Conservation (phyloP, 495 filamentous ascomycete genomes). For the Neurospora tetrasperma region DNA sequence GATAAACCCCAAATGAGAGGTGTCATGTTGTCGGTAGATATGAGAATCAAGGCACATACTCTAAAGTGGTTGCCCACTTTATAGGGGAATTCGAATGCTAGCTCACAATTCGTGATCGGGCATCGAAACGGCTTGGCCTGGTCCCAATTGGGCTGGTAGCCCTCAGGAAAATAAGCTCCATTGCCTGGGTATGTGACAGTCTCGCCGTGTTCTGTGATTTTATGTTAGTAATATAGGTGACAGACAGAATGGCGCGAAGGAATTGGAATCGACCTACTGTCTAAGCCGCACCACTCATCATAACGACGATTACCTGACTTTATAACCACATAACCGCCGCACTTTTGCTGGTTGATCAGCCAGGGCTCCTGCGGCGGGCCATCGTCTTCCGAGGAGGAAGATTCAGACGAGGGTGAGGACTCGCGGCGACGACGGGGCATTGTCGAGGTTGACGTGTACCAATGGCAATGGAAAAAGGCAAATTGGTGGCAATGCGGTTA, state of each 20-base stretch:
- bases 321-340: not conserved
- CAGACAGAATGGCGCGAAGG: not conserved
- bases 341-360: not conserved
- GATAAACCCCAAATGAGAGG: not conserved
- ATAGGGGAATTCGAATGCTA: not conserved
- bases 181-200: not conserved
- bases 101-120: not conserved
- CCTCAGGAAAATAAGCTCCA: not conserved
- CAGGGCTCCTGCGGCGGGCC: not conserved
- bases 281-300: not conserved
- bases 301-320: not conserved
- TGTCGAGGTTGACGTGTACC: not conserved
- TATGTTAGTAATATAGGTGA: not conserved
- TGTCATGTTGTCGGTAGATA: no score
- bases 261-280: not conserved
- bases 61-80: not conserved
- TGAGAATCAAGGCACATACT: not conserved
- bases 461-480: not conserved
- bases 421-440: not conserved
- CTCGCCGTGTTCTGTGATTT: not conserved
- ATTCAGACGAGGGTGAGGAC: not conserved
- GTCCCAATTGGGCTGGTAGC: not conserved
- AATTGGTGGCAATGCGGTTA: not conserved
- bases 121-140: not conserved
- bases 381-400: not conserved